phyloP scores from a whole-genome alignment of 2,329 filamentous ascomycete genomes.

The Stachybotrys chlorohalonatus region DNA sequence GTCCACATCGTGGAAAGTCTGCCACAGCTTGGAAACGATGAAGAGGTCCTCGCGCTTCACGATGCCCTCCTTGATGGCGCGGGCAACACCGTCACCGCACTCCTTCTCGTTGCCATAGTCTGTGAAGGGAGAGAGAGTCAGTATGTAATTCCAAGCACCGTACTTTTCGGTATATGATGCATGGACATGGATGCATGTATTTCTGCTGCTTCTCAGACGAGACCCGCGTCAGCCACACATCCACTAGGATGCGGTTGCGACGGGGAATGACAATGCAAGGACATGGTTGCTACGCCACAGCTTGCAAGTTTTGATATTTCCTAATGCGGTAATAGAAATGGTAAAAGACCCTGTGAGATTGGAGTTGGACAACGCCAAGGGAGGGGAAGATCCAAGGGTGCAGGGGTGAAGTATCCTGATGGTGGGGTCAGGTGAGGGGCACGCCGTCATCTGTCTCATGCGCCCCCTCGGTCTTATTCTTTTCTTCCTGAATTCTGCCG shows the following conservation, averaged over 20 bases:
- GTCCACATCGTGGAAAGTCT: constrained; percentile 77
- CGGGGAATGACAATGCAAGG: no score
- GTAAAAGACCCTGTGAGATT: neutral
- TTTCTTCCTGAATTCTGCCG: neutral
- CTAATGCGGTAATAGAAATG: neutral
- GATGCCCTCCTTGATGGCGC: constrained; percentile 71
- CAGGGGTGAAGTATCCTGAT: neutral
- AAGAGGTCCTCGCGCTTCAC: constrained; percentile 83
- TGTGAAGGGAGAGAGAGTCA: constrained; percentile 18
- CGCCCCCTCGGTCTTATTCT: neutral
- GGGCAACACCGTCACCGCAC: constrained; percentile 65
- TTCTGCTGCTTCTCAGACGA: no score
- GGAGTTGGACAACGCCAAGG: neutral
- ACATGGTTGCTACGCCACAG: neutral
- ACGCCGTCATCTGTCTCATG: neutral
- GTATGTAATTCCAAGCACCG: neutral
- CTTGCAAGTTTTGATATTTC: neutral
- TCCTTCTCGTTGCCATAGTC: constrained; percentile 81
- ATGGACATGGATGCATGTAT: no score
- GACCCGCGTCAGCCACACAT: neutral
- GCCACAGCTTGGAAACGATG: constrained; percentile 90
- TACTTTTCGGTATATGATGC: neutral
- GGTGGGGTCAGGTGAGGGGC: neutral
- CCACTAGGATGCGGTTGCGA: neutral
- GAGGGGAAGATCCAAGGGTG: neutral